A percentile compares a stretch with the other conserved stretches of the same genome.
These are phyloP conservation scores for Penicillium simplicissimum DNA, from an alignment of 495 filamentous ascomycete species.

Conservation along the genomic window DNA sequence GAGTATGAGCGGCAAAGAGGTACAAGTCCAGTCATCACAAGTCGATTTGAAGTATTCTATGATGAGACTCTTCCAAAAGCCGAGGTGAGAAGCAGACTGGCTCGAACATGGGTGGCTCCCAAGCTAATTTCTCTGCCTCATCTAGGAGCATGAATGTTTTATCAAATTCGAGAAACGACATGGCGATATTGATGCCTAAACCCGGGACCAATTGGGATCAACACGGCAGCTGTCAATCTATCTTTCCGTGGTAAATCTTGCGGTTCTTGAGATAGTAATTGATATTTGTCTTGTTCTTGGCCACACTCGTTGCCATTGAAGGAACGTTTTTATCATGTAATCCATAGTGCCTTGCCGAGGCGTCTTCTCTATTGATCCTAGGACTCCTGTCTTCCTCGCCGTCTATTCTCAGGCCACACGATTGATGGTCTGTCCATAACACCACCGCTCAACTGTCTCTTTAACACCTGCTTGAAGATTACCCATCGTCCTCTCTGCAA, in stretches of 20 bases:
- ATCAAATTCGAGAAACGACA: background rate
- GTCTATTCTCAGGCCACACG: background rate
- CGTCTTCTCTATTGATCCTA: background rate
- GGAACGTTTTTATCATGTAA: background rate
- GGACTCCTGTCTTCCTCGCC: background rate
- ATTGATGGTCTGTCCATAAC: constrained; percentile 18
- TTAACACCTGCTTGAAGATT: background rate
- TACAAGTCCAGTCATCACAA: constrained; percentile 32
- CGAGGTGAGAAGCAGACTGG: background rate
- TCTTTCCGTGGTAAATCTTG: too few species aligned
- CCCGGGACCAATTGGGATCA: too few species aligned
- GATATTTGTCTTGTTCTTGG: too few species aligned
- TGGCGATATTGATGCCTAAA: too few species aligned
- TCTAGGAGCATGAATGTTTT: background rate
- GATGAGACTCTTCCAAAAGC: constrained; percentile 25
- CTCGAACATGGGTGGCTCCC: background rate
- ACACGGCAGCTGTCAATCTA: too few species aligned
- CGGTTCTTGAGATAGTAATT: too few species aligned
- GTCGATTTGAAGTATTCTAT: constrained; percentile 41
- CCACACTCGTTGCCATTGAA: background rate
- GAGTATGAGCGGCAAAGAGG: constrained; percentile 21
- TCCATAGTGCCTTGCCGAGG: background rate
- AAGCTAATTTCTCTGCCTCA: background rate
- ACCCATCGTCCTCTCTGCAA: background rate
- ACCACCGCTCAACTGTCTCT: background rate